Base-by-base conservation (phyloP, 2,329 filamentous ascomycete species). In the Penicillium janthinellum region DNA sequence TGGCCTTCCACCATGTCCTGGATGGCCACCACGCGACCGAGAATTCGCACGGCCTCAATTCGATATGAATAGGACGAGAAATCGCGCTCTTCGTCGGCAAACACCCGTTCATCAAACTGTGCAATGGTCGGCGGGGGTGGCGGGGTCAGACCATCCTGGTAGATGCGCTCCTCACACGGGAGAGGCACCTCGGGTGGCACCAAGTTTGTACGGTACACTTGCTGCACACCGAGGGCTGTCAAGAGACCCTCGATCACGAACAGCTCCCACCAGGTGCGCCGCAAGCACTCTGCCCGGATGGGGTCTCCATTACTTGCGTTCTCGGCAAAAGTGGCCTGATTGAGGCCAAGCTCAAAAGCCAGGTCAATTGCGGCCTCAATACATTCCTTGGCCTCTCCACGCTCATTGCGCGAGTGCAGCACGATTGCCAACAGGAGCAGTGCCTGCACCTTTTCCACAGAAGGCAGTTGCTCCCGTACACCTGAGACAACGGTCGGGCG, bases 51-150 rank as follows among this genome's bases (percentile, higher is more conserved):
- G 0, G 91, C 90, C 54, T 94, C 89, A 54, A 96, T 89, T 6
- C 91, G 88, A 73, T 96, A 96, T 3, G 90, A 84, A 72, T 90
- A 95, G 0, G 92, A 96, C 0, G 92, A 95, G 73, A 94, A 96
- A 47, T 77, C 74, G 28, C 84, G 81, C 44, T 85, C 83, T 49
- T 90, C 86, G 17, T 88, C 87, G 0, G 84, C 84, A 68, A 96
- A 94, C n/a, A 91, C 83, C 57, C 87, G 80, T 58, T 90, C 86
- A 62, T 96, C 90, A 67, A 96, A 90, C 57, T 94, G 89, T 58
- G 88, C 83, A 17, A 96, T 81, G 17, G 85, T 88, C 57, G 84
- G 82, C 1, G 87, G 83, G 0, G 81, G 62, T 72, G 34, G 88
- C 79, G 67, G 90, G 82, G 64, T 78, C 77, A 88, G 86, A 47